These are phyloP conservation scores for Exophiala phaeomuriformis DNA, from an alignment of 2,329 filamentous ascomycete genomes.

Conservation along the genomic window DNA sequence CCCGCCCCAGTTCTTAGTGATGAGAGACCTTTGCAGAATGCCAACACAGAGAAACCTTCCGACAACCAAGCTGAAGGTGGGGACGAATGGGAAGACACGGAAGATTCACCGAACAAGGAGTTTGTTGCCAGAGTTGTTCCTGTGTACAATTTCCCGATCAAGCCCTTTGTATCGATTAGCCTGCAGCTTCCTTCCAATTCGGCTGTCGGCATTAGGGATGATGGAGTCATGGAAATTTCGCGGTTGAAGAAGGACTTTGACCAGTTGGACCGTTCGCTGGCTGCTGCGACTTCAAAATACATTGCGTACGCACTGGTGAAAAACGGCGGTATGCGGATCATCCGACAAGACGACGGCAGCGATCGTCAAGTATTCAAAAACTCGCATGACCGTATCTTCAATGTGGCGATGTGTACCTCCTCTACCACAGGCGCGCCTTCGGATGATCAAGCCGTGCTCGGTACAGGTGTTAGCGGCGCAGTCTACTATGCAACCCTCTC, in stretches of 20 bases:
- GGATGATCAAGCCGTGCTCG: constrained; percentile 74
- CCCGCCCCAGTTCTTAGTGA: background rate
- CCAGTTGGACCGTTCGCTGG: constrained; percentile 88
- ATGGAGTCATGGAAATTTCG: constrained; percentile 84
- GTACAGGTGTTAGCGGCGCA: constrained; percentile 86
- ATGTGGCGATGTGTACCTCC: constrained; percentile 72
- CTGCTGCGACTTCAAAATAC: constrained; percentile 79
- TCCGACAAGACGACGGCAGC: constrained; percentile 85
- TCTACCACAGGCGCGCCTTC: constrained; percentile 46
- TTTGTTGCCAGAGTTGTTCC: constrained; percentile 55
- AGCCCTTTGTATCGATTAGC: constrained; percentile 85
- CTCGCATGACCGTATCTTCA: constrained; percentile 90
- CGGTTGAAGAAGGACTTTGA: constrained; percentile 96
- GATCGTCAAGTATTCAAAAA: constrained; percentile 89
- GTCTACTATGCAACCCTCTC: constrained; percentile 91
- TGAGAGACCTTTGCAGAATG: background rate
- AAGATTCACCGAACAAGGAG: constrained; percentile 57
- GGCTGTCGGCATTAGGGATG: constrained; percentile 60
- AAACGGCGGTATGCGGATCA: constrained; percentile 84
- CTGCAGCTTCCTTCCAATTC: constrained; percentile 54
- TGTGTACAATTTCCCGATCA: constrained; percentile 95
- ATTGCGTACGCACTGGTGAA: constrained; percentile 94
- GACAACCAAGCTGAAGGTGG: constrained; percentile 42
- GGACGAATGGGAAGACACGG: constrained; percentile 87
- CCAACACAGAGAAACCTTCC: background rate